phyloP scores from a whole-genome alignment of 306 rosid species.

The Pterocarpus macrocarpus region DNA sequence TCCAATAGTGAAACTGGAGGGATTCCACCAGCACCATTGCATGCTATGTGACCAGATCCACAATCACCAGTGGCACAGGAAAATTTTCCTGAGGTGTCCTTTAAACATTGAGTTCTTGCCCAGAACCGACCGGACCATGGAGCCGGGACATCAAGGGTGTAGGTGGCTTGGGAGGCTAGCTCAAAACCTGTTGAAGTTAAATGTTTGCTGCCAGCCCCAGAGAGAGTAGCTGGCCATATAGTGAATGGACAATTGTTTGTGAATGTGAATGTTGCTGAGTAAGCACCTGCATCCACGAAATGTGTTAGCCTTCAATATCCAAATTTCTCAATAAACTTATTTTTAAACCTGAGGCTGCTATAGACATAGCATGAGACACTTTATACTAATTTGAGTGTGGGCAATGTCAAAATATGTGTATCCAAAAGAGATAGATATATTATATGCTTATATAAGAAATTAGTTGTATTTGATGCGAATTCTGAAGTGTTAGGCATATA shows the following conservation, averaged over 20 bases:
- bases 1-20: slow-evolving; percentile 54
- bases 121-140: slow-evolving; percentile 59
- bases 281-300: slow-evolving; percentile 39
- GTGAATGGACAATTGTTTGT: slow-evolving; percentile 53
- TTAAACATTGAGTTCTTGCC: slow-evolving; percentile 49
- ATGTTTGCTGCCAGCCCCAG: slow-evolving; percentile 44
- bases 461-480: no score
- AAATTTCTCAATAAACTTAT: not conserved
- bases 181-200: slow-evolving; percentile 42
- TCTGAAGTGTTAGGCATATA: no score
- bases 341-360: no score
- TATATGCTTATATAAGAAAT: no score
- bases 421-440: no score
- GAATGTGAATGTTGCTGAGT: slow-evolving; percentile 46
- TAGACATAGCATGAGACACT: no score
- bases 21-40: slow-evolving; percentile 50
- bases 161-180: slow-evolving; percentile 30
- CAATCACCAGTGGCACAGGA: slow-evolving; percentile 48
- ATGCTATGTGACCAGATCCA: slow-evolving; percentile 47
- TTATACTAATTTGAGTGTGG: no score
- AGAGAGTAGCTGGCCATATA: slow-evolving; percentile 54
- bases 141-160: slow-evolving; percentile 1
- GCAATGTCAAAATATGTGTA: no score
- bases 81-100: slow-evolving; percentile 39
- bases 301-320: slow-evolving; percentile 24